Evolutionary conservation across 1,284 basidiomycete species (phyloP).

Genomic region (Mycosarcoma mackinlayi): DNA sequence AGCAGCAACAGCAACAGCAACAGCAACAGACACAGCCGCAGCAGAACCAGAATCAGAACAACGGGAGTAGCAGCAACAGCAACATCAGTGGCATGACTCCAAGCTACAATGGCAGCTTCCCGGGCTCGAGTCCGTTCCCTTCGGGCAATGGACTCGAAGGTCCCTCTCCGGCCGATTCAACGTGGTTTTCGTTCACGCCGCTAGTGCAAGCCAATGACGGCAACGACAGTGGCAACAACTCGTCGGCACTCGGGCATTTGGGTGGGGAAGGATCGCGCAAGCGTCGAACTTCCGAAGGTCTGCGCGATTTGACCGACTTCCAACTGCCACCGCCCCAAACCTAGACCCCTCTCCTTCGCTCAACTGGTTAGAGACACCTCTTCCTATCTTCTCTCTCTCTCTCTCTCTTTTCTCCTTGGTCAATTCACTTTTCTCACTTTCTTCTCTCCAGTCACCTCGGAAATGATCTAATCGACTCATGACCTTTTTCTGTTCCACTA

Average conservation of each 20-base stretch:
- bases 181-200: constrained; percentile 56
- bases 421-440: not conserved
- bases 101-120: constrained; percentile 6
- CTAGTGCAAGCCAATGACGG: constrained; percentile 38
- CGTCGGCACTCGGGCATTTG: constrained; percentile 43
- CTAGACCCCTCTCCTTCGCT: not conserved
- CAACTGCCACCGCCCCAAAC: constrained; percentile 48
- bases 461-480: no score
- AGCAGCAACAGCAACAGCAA: constrained; percentile 10
- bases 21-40: constrained; percentile 7
- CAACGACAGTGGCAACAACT: constrained; percentile 5
- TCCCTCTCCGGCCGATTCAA: constrained; percentile 52
- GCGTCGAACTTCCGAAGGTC: constrained; percentile 24
- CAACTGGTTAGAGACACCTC: constrained; percentile 1
- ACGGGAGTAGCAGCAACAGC: constrained; percentile 12
- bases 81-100: constrained; percentile 13
- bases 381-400: not conserved
- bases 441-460: no score
- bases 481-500: no score
- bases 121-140: constrained; percentile 32
- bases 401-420: not conserved
- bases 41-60: constrained; percentile 1
- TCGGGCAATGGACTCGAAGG: constrained; percentile 37
- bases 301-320: constrained; percentile 37
- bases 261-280: constrained; percentile 53